Evolutionary conservation across 2,329 filamentous ascomycete species (phyloP).

Genomic region (Talaromyces pinophilus): DNA sequence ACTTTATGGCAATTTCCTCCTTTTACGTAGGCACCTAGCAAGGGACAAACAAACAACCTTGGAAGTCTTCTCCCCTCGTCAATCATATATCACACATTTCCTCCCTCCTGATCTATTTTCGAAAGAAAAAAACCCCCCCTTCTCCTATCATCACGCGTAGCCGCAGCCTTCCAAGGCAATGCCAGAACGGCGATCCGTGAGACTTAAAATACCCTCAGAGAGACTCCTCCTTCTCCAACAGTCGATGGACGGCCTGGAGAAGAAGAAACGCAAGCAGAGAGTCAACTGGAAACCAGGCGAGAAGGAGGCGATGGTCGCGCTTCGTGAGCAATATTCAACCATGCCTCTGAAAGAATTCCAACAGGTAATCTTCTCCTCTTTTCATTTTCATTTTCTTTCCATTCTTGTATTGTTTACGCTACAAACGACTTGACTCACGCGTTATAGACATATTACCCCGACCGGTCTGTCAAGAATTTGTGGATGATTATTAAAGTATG

Average conservation of each 20-base stretch:
- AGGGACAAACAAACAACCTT: not conserved
- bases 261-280: conserved; percentile 1
- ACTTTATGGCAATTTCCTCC: not conserved
- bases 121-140: not conserved
- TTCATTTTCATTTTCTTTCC: not conserved
- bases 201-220: conserved; percentile 5
- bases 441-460: not conserved
- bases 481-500: not conserved
- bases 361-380: not conserved
- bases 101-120: not conserved
- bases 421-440: not conserved
- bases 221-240: not conserved
- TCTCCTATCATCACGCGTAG: not conserved
- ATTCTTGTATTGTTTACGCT: not conserved
- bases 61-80: no score
- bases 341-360: not conserved
- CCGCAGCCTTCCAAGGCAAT: not conserved
- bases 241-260: not conserved
- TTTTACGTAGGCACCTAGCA: not conserved
- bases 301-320: not conserved
- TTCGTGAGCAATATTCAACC: not conserved
- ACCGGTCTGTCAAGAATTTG: not conserved
- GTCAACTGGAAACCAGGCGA: not conserved
- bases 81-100: not conserved
- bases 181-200: not conserved